Base-by-base conservation (phyloP, 1,139 yeast species). In the Pichia sp. region DNA sequence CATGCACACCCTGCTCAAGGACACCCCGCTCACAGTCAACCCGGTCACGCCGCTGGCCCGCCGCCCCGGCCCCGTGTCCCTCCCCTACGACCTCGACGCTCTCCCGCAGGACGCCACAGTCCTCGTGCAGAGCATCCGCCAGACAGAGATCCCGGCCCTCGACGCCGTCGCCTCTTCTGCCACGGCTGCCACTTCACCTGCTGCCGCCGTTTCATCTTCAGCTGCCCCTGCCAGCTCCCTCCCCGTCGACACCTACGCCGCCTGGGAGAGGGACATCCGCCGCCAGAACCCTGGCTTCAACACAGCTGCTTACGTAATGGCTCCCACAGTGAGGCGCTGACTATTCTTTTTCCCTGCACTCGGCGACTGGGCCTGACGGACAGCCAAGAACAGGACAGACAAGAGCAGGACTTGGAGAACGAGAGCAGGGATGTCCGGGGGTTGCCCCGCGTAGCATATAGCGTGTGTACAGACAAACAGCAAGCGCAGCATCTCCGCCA, bases 81-180 rank as follows among this genome's bases (percentile, higher is more conserved):
- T 66, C 6, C 69, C 70, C 1, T 66, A 61, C 49, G 65, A 65
- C 34, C 58, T 63, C 31, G 57, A 56, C n/a, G 47, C 53, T 16
- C 45, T 64, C 5, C 68, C 68, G 1, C 13, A 26, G 32, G n/a
- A 34, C 16, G 19, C 41, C 16, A 26, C 19, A 10, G 36, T 4
- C 7, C 26, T 30, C 32, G 23, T 43, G 10, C 31, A 45, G 13
- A n/a, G n/a, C 6, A 26, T 45, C 26, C 15, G 36, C 13, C 16
- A 45, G 26, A 26, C 32, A 30, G 38, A 26, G 26, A 4, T 46
- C 10, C 30, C 32, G 11, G 2, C 13, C n/a, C 29, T 46, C 8
- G 42, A 46, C n/a, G 8, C 32, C 2, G 29, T 46, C 44, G 44
- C 26, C 16, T 11, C 36, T 3, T 23, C 26, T 23, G 26, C 36